phyloP scores from a whole-genome alignment of 306 rosid species.

The Prunus mira region DNA sequence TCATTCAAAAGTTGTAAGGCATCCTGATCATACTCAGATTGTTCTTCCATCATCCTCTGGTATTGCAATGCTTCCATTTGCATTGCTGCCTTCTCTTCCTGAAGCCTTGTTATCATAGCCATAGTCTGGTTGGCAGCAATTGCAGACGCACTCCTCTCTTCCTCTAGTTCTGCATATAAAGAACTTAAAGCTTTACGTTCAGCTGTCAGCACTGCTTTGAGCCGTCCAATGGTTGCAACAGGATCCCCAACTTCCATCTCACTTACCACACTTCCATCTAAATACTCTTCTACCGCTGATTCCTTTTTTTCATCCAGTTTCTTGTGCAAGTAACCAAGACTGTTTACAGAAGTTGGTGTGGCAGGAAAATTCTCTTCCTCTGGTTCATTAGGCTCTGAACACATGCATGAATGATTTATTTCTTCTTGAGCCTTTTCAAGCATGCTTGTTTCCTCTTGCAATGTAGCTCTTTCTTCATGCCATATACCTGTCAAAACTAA shows the following conservation, averaged over 20 bases:
- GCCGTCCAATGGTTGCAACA: constrained; percentile 37
- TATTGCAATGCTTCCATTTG: constrained; percentile 90
- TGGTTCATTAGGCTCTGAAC: constrained; percentile 32
- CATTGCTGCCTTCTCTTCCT: constrained; percentile 84
- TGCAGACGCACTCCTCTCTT: constrained; percentile 87
- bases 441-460: constrained; percentile 22
- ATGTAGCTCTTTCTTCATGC: constrained; percentile 8
- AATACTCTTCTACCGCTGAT: constrained; percentile 44
- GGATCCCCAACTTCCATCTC: constrained; percentile 54
- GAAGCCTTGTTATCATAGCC: constrained; percentile 93
- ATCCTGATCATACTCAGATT: constrained; percentile 82
- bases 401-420: constrained; percentile 24
- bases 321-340: constrained; percentile 35
- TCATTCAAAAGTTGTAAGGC: constrained; percentile 83
- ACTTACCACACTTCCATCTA: constrained; percentile 50
- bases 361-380: constrained; percentile 64
- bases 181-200: constrained; percentile 54
- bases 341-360: constrained; percentile 49
- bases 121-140: constrained; percentile 80
- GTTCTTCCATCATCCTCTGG: constrained; percentile 93
- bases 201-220: constrained; percentile 40
- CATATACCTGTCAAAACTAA: constrained; percentile 22
- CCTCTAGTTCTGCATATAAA: constrained; percentile 73
- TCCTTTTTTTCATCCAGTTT: constrained; percentile 46
- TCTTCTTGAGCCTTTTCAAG: constrained; percentile 32